Conservation (phyloP, 352 stramenopile genomes). For the Phytophthora rubi region DNA sequence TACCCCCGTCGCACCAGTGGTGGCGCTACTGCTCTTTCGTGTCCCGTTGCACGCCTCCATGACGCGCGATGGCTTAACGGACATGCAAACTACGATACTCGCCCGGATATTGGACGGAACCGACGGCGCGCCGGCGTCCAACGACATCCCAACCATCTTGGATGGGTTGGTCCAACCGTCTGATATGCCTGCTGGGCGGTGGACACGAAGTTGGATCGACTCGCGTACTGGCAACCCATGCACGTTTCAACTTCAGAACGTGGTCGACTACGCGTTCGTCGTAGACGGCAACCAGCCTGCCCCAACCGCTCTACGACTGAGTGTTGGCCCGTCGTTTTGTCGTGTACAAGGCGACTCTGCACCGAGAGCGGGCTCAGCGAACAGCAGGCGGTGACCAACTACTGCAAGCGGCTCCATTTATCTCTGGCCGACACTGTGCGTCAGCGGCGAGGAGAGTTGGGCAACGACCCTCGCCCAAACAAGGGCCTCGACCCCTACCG, state of each 20-base stretch:
- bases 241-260: conserved; percentile 11
- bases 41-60: conserved; percentile 2
- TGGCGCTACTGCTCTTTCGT: conserved; percentile 1
- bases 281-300: conserved; percentile 12
- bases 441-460: too few relatives aligned
- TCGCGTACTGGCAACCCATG: conserved; percentile 5
- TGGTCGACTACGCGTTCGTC: conserved; percentile 18
- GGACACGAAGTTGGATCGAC: conserved; percentile 3
- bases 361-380: too few relatives aligned
- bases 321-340: conserved; percentile 4
- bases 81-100: conserved; percentile 15
- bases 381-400: too few relatives aligned
- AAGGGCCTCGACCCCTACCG: too few relatives aligned
- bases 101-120: conserved; percentile 11
- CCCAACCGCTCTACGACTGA: not conserved
- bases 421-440: too few relatives aligned
- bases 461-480: too few relatives aligned
- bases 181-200: not conserved
- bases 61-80: not conserved
- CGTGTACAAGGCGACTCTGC: too few relatives aligned
- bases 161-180: not conserved
- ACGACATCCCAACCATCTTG: conserved; percentile 8
- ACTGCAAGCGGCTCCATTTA: too few relatives aligned
- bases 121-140: not conserved
- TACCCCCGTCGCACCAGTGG: conserved; percentile 7